These are phyloP conservation scores for Guadua angustifolia DNA, from an alignment of 176 grass and related monocot species.

Conservation along the genomic window DNA sequence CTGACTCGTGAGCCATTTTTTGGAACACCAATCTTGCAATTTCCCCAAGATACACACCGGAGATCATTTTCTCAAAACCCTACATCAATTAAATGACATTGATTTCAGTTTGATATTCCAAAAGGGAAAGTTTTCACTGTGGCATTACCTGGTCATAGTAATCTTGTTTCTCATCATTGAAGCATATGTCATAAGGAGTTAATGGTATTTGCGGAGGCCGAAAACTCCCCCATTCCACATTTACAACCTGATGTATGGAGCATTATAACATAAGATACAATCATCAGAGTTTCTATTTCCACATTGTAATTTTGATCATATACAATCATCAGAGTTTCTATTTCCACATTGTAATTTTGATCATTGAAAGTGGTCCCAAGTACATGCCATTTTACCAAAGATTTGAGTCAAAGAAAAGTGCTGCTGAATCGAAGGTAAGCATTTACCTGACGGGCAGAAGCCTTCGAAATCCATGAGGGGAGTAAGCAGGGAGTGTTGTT, in stretches of 20 bases:
- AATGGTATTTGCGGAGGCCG: constrained; percentile 78
- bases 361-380: background rate
- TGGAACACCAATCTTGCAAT: constrained; percentile 76
- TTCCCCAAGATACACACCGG: constrained; percentile 89
- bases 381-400: constrained; percentile 27
- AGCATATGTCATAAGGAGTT: constrained; percentile 76
- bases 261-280: background rate
- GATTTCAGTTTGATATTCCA: constrained; percentile 14
- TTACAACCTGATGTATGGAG: constrained; percentile 63
- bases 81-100: constrained; percentile 26
- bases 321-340: too few relatives aligned
- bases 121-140: constrained; percentile 7
- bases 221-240: constrained; percentile 97
- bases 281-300: background rate
- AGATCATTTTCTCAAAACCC: constrained; percentile 95
- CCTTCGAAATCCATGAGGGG: constrained; percentile 99
- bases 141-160: constrained; percentile 69
- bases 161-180: constrained; percentile 54
- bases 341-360: too few relatives aligned
- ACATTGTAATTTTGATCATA: background rate
- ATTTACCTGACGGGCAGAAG: constrained; percentile 89
- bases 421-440: background rate
- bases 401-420: constrained; percentile 5
- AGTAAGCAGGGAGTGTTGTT: constrained; percentile 98
- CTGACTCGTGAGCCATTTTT: constrained; percentile 63